These are phyloP conservation scores for Fistulifera pelliculosa DNA, from an alignment of 108 stramenopile species.

Conservation along the genomic window DNA sequence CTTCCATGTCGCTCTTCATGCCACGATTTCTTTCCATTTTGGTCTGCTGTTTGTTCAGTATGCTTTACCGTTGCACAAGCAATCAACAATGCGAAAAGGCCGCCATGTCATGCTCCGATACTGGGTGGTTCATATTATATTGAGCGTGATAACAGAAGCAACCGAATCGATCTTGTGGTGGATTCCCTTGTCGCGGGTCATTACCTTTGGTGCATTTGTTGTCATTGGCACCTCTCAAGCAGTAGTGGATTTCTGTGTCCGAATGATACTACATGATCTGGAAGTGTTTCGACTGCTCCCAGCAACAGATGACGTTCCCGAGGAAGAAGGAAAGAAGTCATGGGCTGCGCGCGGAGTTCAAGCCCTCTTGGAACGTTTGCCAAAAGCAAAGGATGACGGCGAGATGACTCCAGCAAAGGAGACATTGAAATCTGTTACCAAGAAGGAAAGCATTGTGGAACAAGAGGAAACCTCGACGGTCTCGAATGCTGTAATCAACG, in stretches of 20 bases:
- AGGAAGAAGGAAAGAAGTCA: not conserved
- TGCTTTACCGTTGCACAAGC: slow-evolving; percentile 49
- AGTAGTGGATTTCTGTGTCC: slow-evolving; percentile 34
- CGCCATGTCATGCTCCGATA: slow-evolving; percentile 42
- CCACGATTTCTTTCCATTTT: slow-evolving; percentile 67
- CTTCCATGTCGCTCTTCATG: slow-evolving; percentile 68
- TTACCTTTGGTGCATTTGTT: slow-evolving; percentile 53
- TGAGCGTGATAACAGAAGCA: slow-evolving; percentile 31
- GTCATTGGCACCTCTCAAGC: slow-evolving; percentile 37
- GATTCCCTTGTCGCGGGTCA: slow-evolving; percentile 72
- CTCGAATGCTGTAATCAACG: too few relatives aligned
- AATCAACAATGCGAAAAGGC: slow-evolving; percentile 10
- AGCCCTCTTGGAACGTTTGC: slow-evolving; percentile 2
- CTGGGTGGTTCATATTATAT: slow-evolving; percentile 56
- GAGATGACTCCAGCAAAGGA: not conserved
- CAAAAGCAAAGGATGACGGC: slow-evolving; percentile 6
- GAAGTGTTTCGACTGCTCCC: slow-evolving; percentile 45
- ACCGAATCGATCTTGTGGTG: slow-evolving; percentile 55
- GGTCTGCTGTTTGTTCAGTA: slow-evolving; percentile 71
- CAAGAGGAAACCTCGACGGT: too few relatives aligned
- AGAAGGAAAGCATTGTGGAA: too few relatives aligned
- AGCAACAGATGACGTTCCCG: not conserved
- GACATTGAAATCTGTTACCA: too few relatives aligned
- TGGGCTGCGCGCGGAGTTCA: not conserved
- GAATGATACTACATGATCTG: slow-evolving; percentile 45